phyloP scores from a whole-genome alignment of 148 eudicot genomes.

The Rhododendron ovatum region DNA sequence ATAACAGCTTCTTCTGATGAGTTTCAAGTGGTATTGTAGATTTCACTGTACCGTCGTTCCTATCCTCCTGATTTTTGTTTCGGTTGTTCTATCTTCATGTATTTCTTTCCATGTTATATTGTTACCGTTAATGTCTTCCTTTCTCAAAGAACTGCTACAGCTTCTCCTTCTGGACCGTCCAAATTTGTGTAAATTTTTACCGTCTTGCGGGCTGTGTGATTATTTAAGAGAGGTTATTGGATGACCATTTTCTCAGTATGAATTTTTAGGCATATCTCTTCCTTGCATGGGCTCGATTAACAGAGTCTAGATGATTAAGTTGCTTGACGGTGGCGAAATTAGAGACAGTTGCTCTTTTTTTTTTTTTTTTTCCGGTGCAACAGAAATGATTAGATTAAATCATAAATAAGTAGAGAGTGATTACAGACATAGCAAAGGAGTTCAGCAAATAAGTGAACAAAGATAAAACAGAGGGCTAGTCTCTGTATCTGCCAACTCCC shows the following conservation, averaged over 20 bases:
- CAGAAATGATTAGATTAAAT: no score
- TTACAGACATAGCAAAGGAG: no score
- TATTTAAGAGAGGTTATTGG: not conserved
- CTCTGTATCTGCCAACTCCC: no score
- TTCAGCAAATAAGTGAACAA: no score
- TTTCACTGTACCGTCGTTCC: not conserved
- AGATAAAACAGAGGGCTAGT: no score
- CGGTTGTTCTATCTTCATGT: not conserved
- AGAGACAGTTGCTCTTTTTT: not conserved
- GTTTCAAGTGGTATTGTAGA: slow-evolving; percentile 4
- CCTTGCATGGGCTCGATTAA: not conserved
- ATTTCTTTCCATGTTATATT: not conserved
- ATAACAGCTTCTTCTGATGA: slow-evolving; percentile 58
- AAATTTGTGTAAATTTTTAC: not conserved
- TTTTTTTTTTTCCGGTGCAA: no score
- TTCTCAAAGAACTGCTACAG: not conserved
- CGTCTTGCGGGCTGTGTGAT: not conserved
- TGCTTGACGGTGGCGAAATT: not conserved
- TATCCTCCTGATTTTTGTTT: not conserved
- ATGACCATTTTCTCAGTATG: not conserved
- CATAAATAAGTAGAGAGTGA: no score
- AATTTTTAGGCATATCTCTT: not conserved
- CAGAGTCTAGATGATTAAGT: not conserved
- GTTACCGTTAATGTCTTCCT: not conserved
- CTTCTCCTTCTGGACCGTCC: not conserved